Percentiles rank a stretch among this genome's conserved stretches.
Evolutionary conservation across 306 rosid species (phyloP).

Genomic region (Quercus bicolor): DNA sequence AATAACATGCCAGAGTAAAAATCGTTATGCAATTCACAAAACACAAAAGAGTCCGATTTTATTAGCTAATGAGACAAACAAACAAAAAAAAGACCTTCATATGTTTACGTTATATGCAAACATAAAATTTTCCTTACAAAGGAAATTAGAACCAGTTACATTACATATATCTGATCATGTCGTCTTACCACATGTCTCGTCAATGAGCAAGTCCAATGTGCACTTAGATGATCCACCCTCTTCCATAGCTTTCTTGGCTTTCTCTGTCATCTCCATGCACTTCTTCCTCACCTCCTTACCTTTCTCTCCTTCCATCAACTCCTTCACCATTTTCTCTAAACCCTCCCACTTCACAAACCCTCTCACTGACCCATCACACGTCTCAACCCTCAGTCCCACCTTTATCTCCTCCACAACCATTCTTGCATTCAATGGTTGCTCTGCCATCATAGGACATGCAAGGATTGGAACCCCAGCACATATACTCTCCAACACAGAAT

Average conservation of each 20-base stretch:
- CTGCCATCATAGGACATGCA: conserved; percentile 49
- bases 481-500: conserved; percentile 45
- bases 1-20: no score
- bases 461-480: conserved; percentile 48
- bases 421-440: conserved; percentile 43
- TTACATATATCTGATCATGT: no score
- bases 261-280: conserved; percentile 28
- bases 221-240: conserved; percentile 43
- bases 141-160: no score
- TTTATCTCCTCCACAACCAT: conserved; percentile 49
- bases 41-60: no score
- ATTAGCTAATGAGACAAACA: no score
- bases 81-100: no score
- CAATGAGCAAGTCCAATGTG: conserved; percentile 14
- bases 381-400: conserved; percentile 39
- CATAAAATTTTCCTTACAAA: no score
- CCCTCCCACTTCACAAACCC: conserved; percentile 42
- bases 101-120: no score
- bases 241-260: conserved; percentile 36
- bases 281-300: conserved; percentile 32
- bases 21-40: no score
- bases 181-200: conserved; percentile 4
- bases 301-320: conserved; percentile 42
- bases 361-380: conserved; percentile 5
- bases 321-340: conserved; percentile 31